Percentiles rank a stretch among this genome's conserved stretches.
Evolutionary conservation across 1,139 yeast genomes (phyloP).

Genomic region (Sugiyamaella novakii): DNA sequence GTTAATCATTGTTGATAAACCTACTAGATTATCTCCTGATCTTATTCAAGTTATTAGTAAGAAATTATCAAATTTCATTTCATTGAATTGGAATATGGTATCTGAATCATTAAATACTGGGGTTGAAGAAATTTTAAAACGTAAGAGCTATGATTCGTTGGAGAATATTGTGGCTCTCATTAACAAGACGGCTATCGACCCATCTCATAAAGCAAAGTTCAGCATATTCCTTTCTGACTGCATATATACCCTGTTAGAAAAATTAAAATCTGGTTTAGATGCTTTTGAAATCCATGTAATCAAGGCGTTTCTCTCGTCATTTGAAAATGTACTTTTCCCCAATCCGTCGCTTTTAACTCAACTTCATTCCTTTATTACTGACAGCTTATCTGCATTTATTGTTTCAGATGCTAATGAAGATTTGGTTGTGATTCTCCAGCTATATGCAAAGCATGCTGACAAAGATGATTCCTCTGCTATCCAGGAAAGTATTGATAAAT

Average conservation of each 20-base stretch:
- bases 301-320: constrained; percentile 20
- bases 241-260: not conserved
- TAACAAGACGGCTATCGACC: not conserved
- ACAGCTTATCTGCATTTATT: constrained; percentile 26
- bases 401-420: constrained; percentile 28
- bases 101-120: not conserved
- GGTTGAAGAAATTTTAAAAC: constrained; percentile 9
- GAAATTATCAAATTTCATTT: constrained; percentile 26
- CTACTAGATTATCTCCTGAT: constrained; percentile 20
- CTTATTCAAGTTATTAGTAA: constrained; percentile 28
- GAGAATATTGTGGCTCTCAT: constrained; percentile 1
- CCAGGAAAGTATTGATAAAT: constrained; percentile 24
- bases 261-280: constrained; percentile 16
- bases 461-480: constrained; percentile 19
- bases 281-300: constrained; percentile 25
- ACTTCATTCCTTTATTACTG: constrained; percentile 21
- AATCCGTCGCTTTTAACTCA: not conserved
- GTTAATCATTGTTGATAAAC: constrained; percentile 24
- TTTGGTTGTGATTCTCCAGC: constrained; percentile 22
- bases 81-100: constrained; percentile 9
- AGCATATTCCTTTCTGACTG: not conserved
- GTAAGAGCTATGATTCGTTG: constrained; percentile 4
- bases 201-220: not conserved
- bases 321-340: constrained; percentile 21
- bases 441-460: constrained; percentile 6